Evolutionary conservation across 768 basidiomycete species (phyloP), one percentile per base, ranked within the genome.

Genomic region (Leccinellum albellum): DNA sequence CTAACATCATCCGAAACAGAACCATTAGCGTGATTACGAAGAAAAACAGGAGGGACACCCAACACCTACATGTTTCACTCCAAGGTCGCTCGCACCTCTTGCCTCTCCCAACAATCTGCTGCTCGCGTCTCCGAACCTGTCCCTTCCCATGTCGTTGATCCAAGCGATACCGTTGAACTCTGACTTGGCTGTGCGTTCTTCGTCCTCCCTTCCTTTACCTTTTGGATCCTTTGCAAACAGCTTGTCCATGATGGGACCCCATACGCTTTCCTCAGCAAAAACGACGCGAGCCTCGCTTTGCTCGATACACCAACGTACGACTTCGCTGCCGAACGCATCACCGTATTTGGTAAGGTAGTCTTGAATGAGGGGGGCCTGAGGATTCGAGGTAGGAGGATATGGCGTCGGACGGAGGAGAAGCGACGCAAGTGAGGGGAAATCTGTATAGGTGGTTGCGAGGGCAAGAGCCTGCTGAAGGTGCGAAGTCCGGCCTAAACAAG

Each of bases 231-330:
- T 65, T 21, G 42, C 40, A 64, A 98, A 90, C 72, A 90, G 91
- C 32, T 75, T 77, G 66, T 91, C 89, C 59, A 97, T 77, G 53
- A 89, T 84, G 1, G 71, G 72, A 29, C 76, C 74, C 64, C 88
- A 84, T 15, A 77, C 71, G 29, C 82, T 81, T 48, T 89, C 86
- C 61, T 91, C 87, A 1, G 86, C 83, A 62, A 98, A 91, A 71
- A 98, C 79, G 6, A 86, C 82, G 13, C 92, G 83, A 23, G 91
- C 73, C 73, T 93, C 92, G 17, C 90, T 91, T 61, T 94, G 87
- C 62, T 93, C 89, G 50, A 96, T 89, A 70, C 92, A 96, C 90
- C 90, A 97, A 65, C 85, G 82, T 66, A 91, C 95, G n/a, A 97
- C 78, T 65, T 92, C 87, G n/a, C 80, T 84, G 0, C 94, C 88